A percentile compares a stretch with the other conserved stretches of the same genome.
Evolutionary conservation across 2,329 filamentous ascomycete genomes (phyloP).

Genomic region (Aspergillus floridensis): DNA sequence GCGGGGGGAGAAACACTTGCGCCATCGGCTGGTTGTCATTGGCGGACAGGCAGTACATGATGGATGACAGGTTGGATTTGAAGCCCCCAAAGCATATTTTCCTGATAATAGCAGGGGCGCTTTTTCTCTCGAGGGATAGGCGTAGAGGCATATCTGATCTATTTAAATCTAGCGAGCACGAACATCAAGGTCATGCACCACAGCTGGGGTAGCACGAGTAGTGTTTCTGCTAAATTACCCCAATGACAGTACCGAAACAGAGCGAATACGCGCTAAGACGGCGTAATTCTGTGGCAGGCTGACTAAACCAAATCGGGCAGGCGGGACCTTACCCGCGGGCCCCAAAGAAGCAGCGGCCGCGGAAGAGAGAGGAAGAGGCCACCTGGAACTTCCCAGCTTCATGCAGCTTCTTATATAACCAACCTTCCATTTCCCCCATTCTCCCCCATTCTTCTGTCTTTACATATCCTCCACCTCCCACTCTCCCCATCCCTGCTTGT

Average conservation of each 20-base stretch:
- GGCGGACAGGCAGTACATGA: background rate
- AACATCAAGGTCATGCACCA: background rate
- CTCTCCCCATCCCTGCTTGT: background rate
- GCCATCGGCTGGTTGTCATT: conserved; percentile 5
- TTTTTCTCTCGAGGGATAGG: background rate
- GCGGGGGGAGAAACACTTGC: conserved; percentile 6
- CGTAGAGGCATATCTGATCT: background rate
- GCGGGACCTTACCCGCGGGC: conserved; percentile 9
- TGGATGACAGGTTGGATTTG: background rate
- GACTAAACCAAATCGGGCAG: conserved; percentile 19
- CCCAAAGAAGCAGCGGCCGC: conserved; percentile 18
- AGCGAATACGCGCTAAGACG: background rate
- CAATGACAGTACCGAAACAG: background rate
- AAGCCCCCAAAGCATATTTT: background rate
- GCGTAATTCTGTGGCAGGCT: background rate
- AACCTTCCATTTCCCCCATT: conserved; percentile 18
- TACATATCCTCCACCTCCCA: background rate
- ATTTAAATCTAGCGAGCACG: background rate
- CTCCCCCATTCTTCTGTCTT: conserved; percentile 4
- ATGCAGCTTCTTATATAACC: conserved; percentile 32
- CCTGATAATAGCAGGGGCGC: background rate
- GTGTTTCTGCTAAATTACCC: background rate
- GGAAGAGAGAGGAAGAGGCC: conserved; percentile 47
- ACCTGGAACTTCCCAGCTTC: conserved; percentile 41
- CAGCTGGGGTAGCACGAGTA: background rate